Conservation (phyloP, 208 protist species). For the Trichomonas tenax region DNA sequence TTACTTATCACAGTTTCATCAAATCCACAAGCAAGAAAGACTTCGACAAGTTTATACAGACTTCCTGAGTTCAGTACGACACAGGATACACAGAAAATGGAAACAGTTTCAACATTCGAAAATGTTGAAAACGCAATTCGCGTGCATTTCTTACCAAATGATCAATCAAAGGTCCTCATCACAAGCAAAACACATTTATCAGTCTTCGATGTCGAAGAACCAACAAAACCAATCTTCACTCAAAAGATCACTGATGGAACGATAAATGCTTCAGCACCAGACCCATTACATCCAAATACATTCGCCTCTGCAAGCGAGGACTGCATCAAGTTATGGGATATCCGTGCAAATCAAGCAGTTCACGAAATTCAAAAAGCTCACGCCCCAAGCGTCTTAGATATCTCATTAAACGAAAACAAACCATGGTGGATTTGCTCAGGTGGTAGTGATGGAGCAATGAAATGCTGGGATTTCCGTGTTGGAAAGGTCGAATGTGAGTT, state of each 20-base stretch:
- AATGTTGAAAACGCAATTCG: neutral
- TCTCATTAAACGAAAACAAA: slow-evolving; percentile 13
- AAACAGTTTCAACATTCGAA: neutral
- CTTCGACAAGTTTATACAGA: neutral
- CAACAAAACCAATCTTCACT: neutral
- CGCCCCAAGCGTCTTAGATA: neutral
- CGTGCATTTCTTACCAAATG: neutral
- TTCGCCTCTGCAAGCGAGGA: neutral
- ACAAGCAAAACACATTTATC: neutral
- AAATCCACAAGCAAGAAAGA: neutral
- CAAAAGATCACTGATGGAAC: neutral
- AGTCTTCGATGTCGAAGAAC: neutral
- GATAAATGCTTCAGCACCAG: neutral
- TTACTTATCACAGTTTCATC: neutral
- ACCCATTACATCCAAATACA: neutral
- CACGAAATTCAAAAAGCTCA: neutral
- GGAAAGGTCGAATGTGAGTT: neutral
- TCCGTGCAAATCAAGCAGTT: neutral
- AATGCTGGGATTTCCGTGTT: neutral
- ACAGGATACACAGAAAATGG: neutral
- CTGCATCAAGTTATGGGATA: neutral
- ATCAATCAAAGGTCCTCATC: neutral
- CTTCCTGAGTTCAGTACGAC: neutral
- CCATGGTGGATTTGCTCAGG: slow-evolving; percentile 1
- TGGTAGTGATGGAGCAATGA: neutral